Conservation (phyloP, 306 rosid species). For the Lupinus albus region DNA sequence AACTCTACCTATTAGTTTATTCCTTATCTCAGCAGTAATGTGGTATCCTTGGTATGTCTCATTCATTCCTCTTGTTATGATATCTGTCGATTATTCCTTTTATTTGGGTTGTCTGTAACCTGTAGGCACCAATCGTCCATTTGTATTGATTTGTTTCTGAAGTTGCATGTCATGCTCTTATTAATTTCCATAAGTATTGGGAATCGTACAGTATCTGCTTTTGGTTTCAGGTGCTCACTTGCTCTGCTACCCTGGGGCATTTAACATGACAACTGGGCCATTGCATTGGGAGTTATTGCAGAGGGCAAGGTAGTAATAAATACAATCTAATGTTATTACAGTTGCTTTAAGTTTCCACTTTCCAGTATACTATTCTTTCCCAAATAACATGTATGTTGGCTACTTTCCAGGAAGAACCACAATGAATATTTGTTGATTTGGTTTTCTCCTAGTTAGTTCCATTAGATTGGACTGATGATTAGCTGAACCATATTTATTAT, state of each 20-base stretch:
- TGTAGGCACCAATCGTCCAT: neutral
- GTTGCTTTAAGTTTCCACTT: conserved; percentile 15
- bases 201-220: conserved; percentile 38
- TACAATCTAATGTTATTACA: conserved; percentile 20
- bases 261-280: conserved; percentile 99
- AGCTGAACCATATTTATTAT: conserved; percentile 27
- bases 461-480: conserved; percentile 4
- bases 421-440: neutral
- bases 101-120: neutral
- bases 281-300: conserved; percentile 96
- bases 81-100: neutral
- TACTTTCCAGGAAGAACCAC: conserved; percentile 11
- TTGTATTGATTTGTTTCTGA: conserved; percentile 23
- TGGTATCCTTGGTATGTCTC: neutral
- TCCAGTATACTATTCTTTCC: conserved; percentile 14
- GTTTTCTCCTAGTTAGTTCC: neutral
- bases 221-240: conserved; percentile 88
- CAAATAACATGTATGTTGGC: conserved; percentile 18
- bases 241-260: conserved; percentile 97
- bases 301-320: conserved; percentile 70
- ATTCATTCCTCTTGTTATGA: conserved; percentile 7
- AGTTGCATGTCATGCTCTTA: neutral
- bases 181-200: conserved; percentile 26
- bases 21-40: conserved; percentile 20
- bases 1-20: conserved; percentile 1